Conservation (phyloP, 371 early-diverging fungal species). For the Circinella umbellata region DNA sequence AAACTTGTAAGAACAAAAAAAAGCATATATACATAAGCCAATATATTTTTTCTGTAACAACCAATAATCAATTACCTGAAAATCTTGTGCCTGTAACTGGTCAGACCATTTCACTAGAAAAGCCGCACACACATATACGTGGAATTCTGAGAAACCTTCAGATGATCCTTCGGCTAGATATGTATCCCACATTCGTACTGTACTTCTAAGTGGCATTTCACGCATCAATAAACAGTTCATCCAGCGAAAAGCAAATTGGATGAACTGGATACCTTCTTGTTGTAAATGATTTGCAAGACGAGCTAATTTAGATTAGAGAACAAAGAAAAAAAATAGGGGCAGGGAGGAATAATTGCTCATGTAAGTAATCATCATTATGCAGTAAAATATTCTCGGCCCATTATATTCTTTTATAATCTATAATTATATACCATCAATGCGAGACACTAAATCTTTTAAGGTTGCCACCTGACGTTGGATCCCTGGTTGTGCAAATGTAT, state of each 20-base stretch:
- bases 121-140: constrained; percentile 97
- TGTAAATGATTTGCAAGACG: constrained; percentile 83
- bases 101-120: constrained; percentile 95
- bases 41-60: not conserved
- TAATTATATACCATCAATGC: constrained; percentile 79
- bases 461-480: constrained; percentile 90
- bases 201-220: constrained; percentile 85
- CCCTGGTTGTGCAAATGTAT: constrained; percentile 96
- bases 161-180: constrained; percentile 87
- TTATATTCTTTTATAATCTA: not conserved
- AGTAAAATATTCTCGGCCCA: too few relatives aligned
- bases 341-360: not conserved
- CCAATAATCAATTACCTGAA: constrained; percentile 57
- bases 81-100: constrained; percentile 85
- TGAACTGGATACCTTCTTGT: constrained; percentile 90
- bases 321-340: not conserved
- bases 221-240: constrained; percentile 99
- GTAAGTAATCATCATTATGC: not conserved
- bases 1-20: too few relatives aligned
- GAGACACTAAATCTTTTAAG: constrained; percentile 86
- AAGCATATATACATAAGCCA: too few relatives aligned
- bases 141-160: constrained; percentile 95
- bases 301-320: constrained; percentile 45
- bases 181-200: constrained; percentile 98
- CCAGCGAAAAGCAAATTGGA: constrained; percentile 99